phyloP scores from a whole-genome alignment of 805 yeast genomes.

The Yarrowia deformans region DNA sequence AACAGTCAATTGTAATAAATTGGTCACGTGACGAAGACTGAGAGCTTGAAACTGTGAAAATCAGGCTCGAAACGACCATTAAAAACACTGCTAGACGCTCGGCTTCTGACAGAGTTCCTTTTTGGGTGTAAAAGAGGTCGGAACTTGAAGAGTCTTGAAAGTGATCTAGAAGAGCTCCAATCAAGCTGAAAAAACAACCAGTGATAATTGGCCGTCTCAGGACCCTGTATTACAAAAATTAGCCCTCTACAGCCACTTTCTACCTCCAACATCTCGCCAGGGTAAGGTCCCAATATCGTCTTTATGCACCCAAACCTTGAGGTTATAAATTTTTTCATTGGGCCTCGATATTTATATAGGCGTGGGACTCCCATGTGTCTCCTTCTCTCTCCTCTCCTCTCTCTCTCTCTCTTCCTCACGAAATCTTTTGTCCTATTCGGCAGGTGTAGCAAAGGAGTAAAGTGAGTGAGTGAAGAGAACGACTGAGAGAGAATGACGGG shows the following conservation, averaged over 20 bases:
- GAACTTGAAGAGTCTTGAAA: not conserved
- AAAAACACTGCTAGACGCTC: not conserved
- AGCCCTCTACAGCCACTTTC: not conserved
- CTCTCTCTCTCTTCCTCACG: constrained; percentile 35
- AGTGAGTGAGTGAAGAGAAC: constrained; percentile 32
- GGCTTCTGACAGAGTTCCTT: not conserved
- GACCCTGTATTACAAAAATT: too few species aligned
- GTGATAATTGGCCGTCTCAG: not conserved
- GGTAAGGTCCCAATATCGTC: constrained; percentile 19
- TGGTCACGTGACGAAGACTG: not conserved
- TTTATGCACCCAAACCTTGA: constrained; percentile 29
- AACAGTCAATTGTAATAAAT: not conserved
- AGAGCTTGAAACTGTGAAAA: not conserved
- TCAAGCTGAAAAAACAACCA: not conserved
- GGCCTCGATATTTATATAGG: constrained; percentile 22
- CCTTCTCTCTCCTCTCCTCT: constrained; percentile 40
- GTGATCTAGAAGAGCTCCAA: not conserved
- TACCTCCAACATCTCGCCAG: not conserved
- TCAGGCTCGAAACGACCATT: too few species aligned
- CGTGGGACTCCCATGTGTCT: not conserved
- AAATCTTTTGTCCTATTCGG: constrained; percentile 35
- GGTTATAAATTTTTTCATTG: constrained; percentile 34
- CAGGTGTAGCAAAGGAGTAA: constrained; percentile 37
- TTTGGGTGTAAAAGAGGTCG: not conserved
- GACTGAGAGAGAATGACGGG: not conserved